Conservation (phyloP, 1,284 basidiomycete species). For the Cutaneotrichosporon cavernicola region DNA sequence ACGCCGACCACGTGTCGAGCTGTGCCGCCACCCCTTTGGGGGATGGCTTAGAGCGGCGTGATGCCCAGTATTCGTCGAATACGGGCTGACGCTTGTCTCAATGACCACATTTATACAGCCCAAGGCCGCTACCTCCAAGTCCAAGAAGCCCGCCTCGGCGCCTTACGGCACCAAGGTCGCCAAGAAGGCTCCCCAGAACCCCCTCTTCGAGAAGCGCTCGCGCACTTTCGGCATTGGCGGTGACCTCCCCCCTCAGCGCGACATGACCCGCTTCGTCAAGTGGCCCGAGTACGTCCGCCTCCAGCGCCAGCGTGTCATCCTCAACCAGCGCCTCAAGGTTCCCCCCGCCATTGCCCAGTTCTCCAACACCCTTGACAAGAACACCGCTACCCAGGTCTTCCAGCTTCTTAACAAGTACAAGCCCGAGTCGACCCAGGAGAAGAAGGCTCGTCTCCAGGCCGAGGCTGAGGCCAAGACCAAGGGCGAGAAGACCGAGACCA, state of each 20-base stretch:
- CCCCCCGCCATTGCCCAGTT: slow-evolving; percentile 98
- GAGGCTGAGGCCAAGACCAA: slow-evolving; percentile 67
- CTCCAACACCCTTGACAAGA: slow-evolving; percentile 97
- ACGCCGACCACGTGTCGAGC: slow-evolving; percentile 19
- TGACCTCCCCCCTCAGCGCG: slow-evolving; percentile 85
- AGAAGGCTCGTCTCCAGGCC: slow-evolving; percentile 90
- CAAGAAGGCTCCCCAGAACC: slow-evolving; percentile 83
- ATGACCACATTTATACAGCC: slow-evolving; percentile 51
- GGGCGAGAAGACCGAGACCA: slow-evolving; percentile 62
- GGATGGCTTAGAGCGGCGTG: slow-evolving; percentile 36
- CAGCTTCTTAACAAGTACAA: slow-evolving; percentile 92
- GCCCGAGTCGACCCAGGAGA: slow-evolving; percentile 79
- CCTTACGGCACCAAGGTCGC: slow-evolving; percentile 66
- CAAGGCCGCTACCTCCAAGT: slow-evolving; percentile 54
- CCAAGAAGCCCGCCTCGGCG: slow-evolving; percentile 53
- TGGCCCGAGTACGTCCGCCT: slow-evolving; percentile 99
- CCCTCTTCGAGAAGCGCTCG: slow-evolving; percentile 86
- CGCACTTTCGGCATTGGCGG: slow-evolving; percentile 97
- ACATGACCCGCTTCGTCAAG: slow-evolving; percentile 97
- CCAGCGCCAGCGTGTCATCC: slow-evolving; percentile 98
- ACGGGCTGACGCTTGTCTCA: slow-evolving; percentile 49
- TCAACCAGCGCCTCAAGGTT: slow-evolving; percentile 97
- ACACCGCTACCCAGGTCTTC: slow-evolving; percentile 97
- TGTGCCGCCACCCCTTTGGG: slow-evolving; percentile 17
- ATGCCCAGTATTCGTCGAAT: slow-evolving; percentile 31